Percentiles rank a stretch among this genome's conserved stretches.
Evolutionary conservation across 345 rosid genomes (phyloP).

Genomic region (Bruguiera gymnorhiza): DNA sequence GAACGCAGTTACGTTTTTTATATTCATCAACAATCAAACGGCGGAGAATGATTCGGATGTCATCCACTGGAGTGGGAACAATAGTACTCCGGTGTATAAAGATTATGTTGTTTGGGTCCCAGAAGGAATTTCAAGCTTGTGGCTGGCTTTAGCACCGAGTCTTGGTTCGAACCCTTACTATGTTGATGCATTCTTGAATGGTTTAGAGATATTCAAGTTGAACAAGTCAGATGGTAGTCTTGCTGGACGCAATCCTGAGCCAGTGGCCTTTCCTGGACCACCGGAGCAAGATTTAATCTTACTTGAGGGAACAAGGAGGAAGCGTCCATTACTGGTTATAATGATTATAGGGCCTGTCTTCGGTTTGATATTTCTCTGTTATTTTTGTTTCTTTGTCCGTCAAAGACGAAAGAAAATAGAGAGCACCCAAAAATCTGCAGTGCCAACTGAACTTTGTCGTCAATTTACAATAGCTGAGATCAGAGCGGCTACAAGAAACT

Average conservation of each 20-base stretch:
- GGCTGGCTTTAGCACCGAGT: conserved; percentile 20
- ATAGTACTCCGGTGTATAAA: conserved; percentile 5
- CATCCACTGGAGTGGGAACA: conserved; percentile 4
- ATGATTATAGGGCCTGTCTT: background rate
- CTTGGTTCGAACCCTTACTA: rapidly evolving
- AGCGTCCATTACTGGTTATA: background rate
- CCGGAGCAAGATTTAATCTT: background rate
- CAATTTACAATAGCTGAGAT: conserved; percentile 33
- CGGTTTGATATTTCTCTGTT: background rate
- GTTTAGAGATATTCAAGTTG: conserved; percentile 27
- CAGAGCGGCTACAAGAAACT: conserved; percentile 26
- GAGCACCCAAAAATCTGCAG: background rate
- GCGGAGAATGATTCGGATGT: background rate
- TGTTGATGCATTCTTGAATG: conserved; percentile 22
- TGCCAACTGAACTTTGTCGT: conserved; percentile 29
- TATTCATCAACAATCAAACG: conserved; percentile 11
- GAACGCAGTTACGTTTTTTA: background rate
- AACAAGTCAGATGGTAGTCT: conserved; percentile 4
- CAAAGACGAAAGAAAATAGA: background rate
- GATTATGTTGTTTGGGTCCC: conserved; percentile 13
- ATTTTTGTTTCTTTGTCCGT: conserved; percentile 5
- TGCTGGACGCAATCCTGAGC: background rate
- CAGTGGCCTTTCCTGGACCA: background rate
- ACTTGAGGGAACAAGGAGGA: background rate
- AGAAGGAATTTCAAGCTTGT: background rate